These are phyloP conservation scores for Taphrina populina DNA, from an alignment of 1,139 yeast genomes.

Conservation along the genomic window DNA sequence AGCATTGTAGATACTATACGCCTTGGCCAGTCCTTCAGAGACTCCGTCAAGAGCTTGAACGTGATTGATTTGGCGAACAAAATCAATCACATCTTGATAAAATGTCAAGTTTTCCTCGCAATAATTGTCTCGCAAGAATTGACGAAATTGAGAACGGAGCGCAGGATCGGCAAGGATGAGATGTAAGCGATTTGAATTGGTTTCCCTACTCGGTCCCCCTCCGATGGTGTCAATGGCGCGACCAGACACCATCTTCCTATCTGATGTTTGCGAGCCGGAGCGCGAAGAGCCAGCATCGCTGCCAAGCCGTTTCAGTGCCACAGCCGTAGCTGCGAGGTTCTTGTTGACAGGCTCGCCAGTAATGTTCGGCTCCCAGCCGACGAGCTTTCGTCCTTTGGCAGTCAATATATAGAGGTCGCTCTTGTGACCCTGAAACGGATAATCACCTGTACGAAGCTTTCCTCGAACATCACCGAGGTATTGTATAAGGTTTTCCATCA, in stretches of 20 bases:
- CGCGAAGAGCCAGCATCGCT: slow-evolving; percentile 4
- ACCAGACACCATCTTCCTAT: background rate
- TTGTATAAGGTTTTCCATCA: slow-evolving; percentile 54
- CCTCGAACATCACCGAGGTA: slow-evolving; percentile 45
- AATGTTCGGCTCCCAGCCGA: slow-evolving; percentile 46
- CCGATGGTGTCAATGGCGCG: too few relatives aligned
- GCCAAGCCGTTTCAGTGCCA: background rate
- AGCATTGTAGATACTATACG: slow-evolving; percentile 55
- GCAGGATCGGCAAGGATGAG: slow-evolving; percentile 75
- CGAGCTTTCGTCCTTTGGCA: slow-evolving; percentile 47
- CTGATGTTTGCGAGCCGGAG: background rate
- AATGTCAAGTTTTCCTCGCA: slow-evolving; percentile 79
- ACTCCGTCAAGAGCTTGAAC: slow-evolving; percentile 41
- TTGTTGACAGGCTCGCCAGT: background rate
- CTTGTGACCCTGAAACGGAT: slow-evolving; percentile 44
- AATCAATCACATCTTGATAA: slow-evolving; percentile 56
- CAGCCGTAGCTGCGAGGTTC: background rate
- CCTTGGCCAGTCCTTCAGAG: slow-evolving; percentile 35
- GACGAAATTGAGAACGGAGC: slow-evolving; percentile 62
- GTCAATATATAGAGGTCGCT: slow-evolving; percentile 48
- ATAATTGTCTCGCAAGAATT: slow-evolving; percentile 60
- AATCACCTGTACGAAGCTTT: slow-evolving; percentile 37
- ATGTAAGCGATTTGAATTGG: slow-evolving; percentile 45
- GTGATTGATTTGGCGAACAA: slow-evolving; percentile 34
- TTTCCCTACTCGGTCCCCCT: slow-evolving; percentile 23